These are phyloP conservation scores for Quercus glauca DNA, from an alignment of 306 rosid species.

Conservation along the genomic window DNA sequence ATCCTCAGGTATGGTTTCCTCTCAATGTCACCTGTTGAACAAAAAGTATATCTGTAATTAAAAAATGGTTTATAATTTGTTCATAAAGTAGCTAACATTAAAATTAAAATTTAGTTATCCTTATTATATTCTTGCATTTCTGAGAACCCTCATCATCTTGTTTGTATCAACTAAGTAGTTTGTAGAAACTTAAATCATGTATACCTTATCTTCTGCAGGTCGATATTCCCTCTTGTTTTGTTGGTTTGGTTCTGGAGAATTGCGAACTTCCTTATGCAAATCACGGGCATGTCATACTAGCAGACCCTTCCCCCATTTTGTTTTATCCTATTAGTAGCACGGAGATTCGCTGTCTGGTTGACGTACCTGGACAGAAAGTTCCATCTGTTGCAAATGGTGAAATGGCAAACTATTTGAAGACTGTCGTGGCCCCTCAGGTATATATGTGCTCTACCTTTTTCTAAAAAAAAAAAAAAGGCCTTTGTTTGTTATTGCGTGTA, in stretches of 20 bases:
- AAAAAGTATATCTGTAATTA: background rate
- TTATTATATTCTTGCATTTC: background rate
- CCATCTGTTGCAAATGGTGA: slow-evolving; percentile 94
- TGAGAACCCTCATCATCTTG: background rate
- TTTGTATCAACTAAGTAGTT: background rate
- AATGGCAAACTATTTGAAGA: slow-evolving; percentile 82
- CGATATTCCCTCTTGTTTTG: slow-evolving; percentile 90
- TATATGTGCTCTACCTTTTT: background rate
- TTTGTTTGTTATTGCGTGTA: background rate
- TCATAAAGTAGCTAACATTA: slow-evolving; percentile 1
- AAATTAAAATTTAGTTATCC: background rate
- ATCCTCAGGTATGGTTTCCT: slow-evolving; percentile 62
- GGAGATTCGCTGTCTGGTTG: slow-evolving; percentile 94
- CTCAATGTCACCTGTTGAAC: background rate
- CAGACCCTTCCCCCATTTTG: slow-evolving; percentile 91
- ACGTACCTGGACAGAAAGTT: slow-evolving; percentile 91
- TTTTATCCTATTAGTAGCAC: slow-evolving; percentile 90
- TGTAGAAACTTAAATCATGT: slow-evolving; percentile 6
- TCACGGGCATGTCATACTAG: slow-evolving; percentile 84
- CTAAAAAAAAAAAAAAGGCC: background rate
- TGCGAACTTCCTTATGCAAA: slow-evolving; percentile 90
- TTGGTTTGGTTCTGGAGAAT: slow-evolving; percentile 79
- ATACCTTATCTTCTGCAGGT: slow-evolving; percentile 51
- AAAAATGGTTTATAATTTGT: slow-evolving; percentile 4
- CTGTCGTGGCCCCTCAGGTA: slow-evolving; percentile 88